Evolutionary conservation across 108 stramenopile genomes (phyloP), one percentile per base, ranked within the genome.

Genomic region (Nannochloropsis granulata): DNA sequence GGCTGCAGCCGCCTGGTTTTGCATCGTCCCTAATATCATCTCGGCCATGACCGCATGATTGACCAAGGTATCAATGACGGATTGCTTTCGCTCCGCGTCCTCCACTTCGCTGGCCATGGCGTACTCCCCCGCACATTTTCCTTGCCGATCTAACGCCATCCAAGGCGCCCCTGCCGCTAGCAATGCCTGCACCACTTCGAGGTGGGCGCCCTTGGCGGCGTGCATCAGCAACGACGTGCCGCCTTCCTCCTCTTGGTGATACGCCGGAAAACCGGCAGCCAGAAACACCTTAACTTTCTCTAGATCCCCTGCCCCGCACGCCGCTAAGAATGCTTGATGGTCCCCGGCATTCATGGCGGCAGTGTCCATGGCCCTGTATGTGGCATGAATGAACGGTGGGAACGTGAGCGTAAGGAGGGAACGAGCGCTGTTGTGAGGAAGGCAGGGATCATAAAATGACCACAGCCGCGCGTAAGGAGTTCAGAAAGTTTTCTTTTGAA

Each of bases 111-210:
- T 80, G 11, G 92, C 91, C 13, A 91, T 92, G n/a, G 95, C 94
- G 86, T 93, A 94, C 86, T 95, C 93, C 19, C 96, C 96, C 13
- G 96, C 96, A 87, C 95, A 95, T 44, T 90, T 86, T 13, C 94
- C 94, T 44, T 88, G 82, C 21, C 94, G 89, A 86, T 95, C 94
- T 0, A 96, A 43, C 21, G 96, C 96, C 89, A 95, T 96, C 96
- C 96, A 96, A 14, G 96, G 96, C 19, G 96, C 96, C 2, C 84
- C 84, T 8, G 16, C 16, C 42, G 56, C 78, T 24, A 88, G 71
- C n/a, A 88, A 81, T 0, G n/a, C 5, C 78, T 79, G 24, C 26
- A 84, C 86, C 12, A 79, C 12, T n/a, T 83, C 83, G 12, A 78
- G 34, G 78, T 25, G 24, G 23, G 43, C 83, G 24, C 26, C 26